Evolutionary conservation across 257 asterid genomes (phyloP).

Genomic region (Salvia rosmarinus): DNA sequence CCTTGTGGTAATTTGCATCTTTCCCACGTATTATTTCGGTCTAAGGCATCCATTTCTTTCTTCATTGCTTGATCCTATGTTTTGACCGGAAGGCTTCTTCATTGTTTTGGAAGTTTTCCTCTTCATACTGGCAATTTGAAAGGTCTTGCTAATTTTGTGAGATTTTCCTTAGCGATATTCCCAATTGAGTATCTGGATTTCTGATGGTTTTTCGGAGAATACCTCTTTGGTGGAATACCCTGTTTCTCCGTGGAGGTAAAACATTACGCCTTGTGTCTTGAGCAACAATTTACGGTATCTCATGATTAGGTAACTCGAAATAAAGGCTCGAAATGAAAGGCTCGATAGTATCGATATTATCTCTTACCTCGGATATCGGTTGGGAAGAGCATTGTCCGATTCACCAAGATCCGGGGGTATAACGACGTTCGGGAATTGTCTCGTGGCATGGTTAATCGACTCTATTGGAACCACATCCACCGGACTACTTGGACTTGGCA

Average conservation of each 20-base stretch:
- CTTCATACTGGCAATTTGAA: neutral
- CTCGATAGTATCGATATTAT: no score
- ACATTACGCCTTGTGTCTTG: neutral
- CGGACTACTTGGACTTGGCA: neutral
- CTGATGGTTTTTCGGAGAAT: neutral
- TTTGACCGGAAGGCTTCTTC: no score
- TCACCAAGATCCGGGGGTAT: neutral
- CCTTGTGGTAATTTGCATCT: neutral
- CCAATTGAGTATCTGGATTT: neutral
- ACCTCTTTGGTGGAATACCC: neutral
- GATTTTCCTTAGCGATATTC: neutral
- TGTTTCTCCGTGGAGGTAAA: neutral
- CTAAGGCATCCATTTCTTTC: neutral
- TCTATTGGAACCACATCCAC: neutral
- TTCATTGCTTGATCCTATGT: neutral
- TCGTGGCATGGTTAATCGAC: neutral
- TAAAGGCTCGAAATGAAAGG: no score
- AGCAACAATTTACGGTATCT: neutral
- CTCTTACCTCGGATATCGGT: no score
- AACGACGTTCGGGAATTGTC: neutral
- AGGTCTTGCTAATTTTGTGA: neutral
- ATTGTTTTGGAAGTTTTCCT: no score
- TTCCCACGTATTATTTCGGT: neutral
- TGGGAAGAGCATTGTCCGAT: neutral
- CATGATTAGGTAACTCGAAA: neutral